Base-by-base conservation (phyloP, 1,284 basidiomycete species). In the Ustilago vetiveriae region DNA sequence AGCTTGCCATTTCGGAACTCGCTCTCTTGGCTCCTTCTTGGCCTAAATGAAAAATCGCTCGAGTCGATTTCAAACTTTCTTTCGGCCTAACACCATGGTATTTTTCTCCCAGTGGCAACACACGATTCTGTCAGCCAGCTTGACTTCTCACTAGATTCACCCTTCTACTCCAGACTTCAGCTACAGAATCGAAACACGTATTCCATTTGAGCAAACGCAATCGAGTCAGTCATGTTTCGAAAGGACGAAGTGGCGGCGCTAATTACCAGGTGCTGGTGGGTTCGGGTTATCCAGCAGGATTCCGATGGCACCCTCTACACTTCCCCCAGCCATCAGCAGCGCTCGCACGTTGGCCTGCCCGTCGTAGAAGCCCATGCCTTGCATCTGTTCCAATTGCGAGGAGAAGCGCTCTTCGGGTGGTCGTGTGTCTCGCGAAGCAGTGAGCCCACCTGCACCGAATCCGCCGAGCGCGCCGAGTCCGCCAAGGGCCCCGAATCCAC, bases 331-430 rank as follows among this genome's bases (percentile, higher is more conserved):
- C 60, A 78, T 66, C 6, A 79, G 63, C 19, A 80, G 52, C 11
- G 78, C 78, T 13, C 78, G 50, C 13, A 80, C 54, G 37, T 80
- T 80, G 42, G 71, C 72, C 21, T 65, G 69, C 0, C 76, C 77
- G 40, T 80, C 77, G 39, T 69, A 67, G 32, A 80, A 78, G 41
- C 78, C 78, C 78, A 80, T 80, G 21, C 41, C 53, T 47, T 80
- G 76, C 63, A 80, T 74, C 65, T 80, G 78, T 37, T 76, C 76
- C 6, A 80, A 65, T 46, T 80, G 76, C 7, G 72, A 62, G 4
- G 79, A 69, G 41, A 72, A 79, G 6, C 79, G 68, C 54, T 80
- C 79, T 50, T 80, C 79, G 7, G 76, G 75, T 14, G 78, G 72
- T 4, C 76, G 70, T 4, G 54, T 42, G 36, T 79, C 77, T 7